Conservation (phyloP, 2,329 filamentous ascomycete species). For the Venturiaceae sp. region DNA sequence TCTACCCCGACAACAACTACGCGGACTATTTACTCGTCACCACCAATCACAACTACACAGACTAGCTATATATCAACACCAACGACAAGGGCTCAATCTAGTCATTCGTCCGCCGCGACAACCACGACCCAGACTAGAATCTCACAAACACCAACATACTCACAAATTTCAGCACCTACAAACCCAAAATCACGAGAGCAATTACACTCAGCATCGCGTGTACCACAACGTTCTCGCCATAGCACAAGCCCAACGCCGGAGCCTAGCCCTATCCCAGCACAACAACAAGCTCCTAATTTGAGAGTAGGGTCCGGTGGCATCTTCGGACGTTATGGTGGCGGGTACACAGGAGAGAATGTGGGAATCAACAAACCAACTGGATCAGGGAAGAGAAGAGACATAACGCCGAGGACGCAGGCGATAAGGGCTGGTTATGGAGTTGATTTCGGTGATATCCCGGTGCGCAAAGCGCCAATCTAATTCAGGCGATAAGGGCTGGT, state of each 20-base stretch:
- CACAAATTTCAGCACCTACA: background rate
- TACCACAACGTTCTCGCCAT: background rate
- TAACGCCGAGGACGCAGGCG: slow-evolving; percentile 11
- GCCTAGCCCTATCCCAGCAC: background rate
- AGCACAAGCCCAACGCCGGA: background rate
- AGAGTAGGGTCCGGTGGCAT: background rate
- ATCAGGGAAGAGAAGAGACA: slow-evolving; percentile 6
- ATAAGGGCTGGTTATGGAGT: slow-evolving; percentile 14
- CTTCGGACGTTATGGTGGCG: slow-evolving; percentile 26
- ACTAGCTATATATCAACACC: background rate
- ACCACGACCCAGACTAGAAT: background rate
- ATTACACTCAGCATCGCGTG: background rate
- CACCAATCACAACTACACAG: background rate
- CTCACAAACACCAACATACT: background rate
- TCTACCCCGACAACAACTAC: background rate
- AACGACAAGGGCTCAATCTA: background rate
- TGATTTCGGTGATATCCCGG: slow-evolving; percentile 16
- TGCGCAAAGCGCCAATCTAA: background rate
- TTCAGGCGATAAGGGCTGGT: slow-evolving; percentile 10
- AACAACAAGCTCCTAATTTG: background rate
- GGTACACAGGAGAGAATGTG: slow-evolving; percentile 25
- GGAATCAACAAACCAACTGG: slow-evolving; percentile 24
- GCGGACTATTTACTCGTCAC: background rate
- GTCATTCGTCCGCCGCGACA: background rate
- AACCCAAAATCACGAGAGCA: background rate